Percentiles rank a stretch among this genome's conserved stretches.
Conservation (phyloP, 768 basidiomycete genomes). For the Collybia nuda region DNA sequence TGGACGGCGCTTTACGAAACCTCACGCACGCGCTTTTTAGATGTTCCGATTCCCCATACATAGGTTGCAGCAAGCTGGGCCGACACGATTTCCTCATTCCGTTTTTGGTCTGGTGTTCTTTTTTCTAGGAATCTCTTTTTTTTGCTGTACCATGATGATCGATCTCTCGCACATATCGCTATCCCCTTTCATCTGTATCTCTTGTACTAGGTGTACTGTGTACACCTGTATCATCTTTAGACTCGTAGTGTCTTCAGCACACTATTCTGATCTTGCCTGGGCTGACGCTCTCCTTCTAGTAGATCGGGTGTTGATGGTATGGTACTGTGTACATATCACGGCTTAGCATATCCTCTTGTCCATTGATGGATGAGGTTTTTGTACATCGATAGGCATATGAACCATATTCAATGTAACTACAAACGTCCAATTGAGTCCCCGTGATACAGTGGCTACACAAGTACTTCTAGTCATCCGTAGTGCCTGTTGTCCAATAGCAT, state of each 20-base stretch:
- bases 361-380: background rate
- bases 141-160: background rate
- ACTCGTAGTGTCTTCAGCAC: background rate
- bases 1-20: background rate
- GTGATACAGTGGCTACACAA: too few relatives aligned
- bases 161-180: background rate
- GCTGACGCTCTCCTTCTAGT: background rate
- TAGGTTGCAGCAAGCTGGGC: too few relatives aligned
- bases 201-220: too few relatives aligned
- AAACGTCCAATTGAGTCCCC: background rate
- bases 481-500: too few relatives aligned
- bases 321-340: background rate
- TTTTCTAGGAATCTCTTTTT: background rate
- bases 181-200: background rate
- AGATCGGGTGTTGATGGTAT: background rate
- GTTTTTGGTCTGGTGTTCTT: background rate
- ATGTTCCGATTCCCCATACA: too few relatives aligned
- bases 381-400: background rate
- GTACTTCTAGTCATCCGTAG: too few relatives aligned
- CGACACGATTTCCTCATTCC: background rate
- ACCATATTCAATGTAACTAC: background rate
- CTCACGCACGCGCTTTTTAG: conserved; percentile 1
- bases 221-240: background rate
- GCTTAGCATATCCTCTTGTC: background rate
- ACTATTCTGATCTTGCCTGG: background rate